Conservation (phyloP, 2,329 filamentous ascomycete species). For the Fusarium graminum region DNA sequence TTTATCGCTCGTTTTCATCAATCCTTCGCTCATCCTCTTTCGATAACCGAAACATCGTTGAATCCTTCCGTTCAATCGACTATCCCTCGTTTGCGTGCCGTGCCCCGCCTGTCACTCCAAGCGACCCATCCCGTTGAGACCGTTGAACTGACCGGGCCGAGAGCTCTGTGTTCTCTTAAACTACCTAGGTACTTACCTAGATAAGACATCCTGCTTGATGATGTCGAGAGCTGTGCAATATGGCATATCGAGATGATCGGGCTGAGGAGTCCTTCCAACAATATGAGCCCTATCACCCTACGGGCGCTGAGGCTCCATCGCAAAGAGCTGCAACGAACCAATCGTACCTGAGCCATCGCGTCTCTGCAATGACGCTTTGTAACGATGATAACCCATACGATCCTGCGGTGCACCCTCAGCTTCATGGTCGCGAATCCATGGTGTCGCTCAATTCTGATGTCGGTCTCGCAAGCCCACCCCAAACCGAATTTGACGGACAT, state of each 20-base stretch:
- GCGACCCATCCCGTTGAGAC: conserved; percentile 18
- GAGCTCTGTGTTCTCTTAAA: conserved; percentile 1
- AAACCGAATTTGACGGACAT: conserved; percentile 36
- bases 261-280: conserved; percentile 48
- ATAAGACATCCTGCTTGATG: conserved; percentile 14
- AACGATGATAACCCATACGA: conserved; percentile 50
- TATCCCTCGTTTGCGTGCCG: conserved; percentile 8
- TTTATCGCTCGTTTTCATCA: conserved; percentile 18
- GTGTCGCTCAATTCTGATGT: conserved; percentile 56
- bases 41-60: conserved; percentile 17
- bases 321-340: conserved; percentile 26
- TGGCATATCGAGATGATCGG: conserved; percentile 52
- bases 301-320: conserved; percentile 12
- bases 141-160: not conserved
- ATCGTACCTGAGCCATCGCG: conserved; percentile 49
- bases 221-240: conserved; percentile 46
- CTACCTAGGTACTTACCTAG: not conserved
- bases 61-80: conserved; percentile 15
- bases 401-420: conserved; percentile 35
- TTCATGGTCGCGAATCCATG: conserved; percentile 56
- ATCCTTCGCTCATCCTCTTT: conserved; percentile 15
- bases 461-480: conserved; percentile 34
- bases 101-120: conserved; percentile 31
- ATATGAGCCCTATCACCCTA: conserved; percentile 39
- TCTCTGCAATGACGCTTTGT: conserved; percentile 54